Evolutionary conservation across 345 rosid genomes (phyloP).

Genomic region (Microcos paniculata): DNA sequence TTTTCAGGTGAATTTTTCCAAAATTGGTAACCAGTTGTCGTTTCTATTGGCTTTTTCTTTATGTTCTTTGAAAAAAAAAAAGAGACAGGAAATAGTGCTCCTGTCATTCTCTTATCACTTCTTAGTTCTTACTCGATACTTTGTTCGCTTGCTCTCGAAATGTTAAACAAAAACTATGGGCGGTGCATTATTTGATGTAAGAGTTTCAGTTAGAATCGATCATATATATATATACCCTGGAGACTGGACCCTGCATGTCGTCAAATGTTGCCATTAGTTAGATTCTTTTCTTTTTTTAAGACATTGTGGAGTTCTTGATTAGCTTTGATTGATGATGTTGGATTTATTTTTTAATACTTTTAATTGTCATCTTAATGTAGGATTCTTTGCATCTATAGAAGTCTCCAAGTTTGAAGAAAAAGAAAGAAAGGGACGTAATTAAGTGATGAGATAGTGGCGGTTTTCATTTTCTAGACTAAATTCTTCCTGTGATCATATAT

Average conservation of each 20-base stretch:
- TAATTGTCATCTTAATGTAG: neutral
- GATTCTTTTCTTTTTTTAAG: neutral
- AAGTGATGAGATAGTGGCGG: neutral
- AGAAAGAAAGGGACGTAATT: neutral
- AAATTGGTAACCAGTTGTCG: neutral
- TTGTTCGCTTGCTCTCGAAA: neutral
- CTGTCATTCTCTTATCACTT: neutral
- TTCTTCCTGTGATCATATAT: neutral
- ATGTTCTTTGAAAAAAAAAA: neutral
- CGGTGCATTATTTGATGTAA: neutral
- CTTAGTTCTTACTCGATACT: neutral
- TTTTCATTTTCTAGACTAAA: neutral
- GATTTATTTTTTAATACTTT: neutral
- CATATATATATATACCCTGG: neutral
- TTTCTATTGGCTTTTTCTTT: neutral
- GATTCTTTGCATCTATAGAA: slow-evolving; percentile 4
- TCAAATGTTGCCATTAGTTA: neutral
- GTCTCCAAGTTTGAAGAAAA: neutral
- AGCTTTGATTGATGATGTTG: neutral
- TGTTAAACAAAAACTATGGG: slow-evolving; percentile 3
- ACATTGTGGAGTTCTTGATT: neutral
- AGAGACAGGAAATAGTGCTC: neutral
- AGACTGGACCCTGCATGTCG: neutral
- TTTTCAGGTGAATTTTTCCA: neutral
- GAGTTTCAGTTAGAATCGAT: neutral